Percentiles rank a stretch among this genome's conserved stretches.
These are phyloP conservation scores for Geotrichum klebahnii DNA, from an alignment of 1,139 yeast species.

Conservation along the genomic window DNA sequence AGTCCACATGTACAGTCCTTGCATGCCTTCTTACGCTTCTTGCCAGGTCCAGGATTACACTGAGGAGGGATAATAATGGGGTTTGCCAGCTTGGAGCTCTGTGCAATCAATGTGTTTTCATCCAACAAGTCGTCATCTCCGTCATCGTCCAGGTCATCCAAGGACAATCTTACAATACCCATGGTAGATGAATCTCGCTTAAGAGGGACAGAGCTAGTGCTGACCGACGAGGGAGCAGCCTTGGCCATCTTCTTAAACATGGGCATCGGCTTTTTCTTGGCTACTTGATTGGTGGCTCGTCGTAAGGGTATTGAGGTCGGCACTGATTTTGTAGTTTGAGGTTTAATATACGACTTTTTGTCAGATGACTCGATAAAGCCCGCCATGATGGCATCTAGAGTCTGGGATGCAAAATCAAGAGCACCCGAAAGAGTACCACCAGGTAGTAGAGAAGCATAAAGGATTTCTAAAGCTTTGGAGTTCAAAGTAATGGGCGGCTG, in stretches of 20 bases:
- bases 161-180: conserved; percentile 41
- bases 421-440: conserved; percentile 5
- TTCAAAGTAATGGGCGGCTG: conserved; percentile 46
- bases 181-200: conserved; percentile 18
- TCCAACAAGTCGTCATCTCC: conserved; percentile 47
- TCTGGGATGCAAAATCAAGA: conserved; percentile 6
- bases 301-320: not conserved
- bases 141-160: conserved; percentile 39
- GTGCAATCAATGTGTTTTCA: conserved; percentile 29
- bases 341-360: conserved; percentile 43
- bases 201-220: not conserved
- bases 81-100: conserved; percentile 37
- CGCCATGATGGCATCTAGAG: conserved; percentile 50
- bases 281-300: not conserved
- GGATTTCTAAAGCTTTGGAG: conserved; percentile 46
- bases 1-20: conserved; percentile 97
- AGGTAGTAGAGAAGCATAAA: not conserved
- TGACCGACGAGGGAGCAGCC: not conserved
- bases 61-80: conserved; percentile 43
- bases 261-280: not conserved
- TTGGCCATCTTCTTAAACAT: conserved; percentile 3
- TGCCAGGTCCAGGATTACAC: conserved; percentile 47
- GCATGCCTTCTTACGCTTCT: conserved; percentile 58
- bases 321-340: conserved; percentile 38
- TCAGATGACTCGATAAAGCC: conserved; percentile 53